A percentile compares a stretch with the other conserved stretches of the same genome.
phyloP scores from a whole-genome alignment of 2,329 filamentous ascomycete genomes.

The Ophiocordyceps camponoti-saundersi region DNA sequence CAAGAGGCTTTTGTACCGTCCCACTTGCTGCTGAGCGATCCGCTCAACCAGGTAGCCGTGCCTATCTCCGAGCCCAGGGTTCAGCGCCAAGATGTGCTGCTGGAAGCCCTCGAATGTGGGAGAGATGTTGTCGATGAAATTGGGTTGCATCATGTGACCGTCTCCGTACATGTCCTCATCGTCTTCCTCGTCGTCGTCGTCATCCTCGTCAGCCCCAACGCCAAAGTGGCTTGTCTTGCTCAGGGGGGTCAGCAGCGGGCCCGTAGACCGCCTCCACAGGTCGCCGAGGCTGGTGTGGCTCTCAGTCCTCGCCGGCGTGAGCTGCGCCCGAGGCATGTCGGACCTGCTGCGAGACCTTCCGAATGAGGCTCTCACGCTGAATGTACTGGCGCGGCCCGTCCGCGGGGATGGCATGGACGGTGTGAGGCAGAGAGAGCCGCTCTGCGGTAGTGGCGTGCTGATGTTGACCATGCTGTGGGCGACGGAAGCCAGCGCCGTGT shows the following conservation, averaged over 20 bases:
- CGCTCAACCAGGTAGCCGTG: slow-evolving; percentile 56
- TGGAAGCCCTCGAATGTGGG: slow-evolving; percentile 65
- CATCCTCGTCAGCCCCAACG: slow-evolving; percentile 8
- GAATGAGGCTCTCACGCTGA: slow-evolving; percentile 30
- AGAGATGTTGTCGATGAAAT: slow-evolving; percentile 48
- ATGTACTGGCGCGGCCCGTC: slow-evolving; percentile 23
- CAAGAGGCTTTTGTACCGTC: slow-evolving; percentile 63
- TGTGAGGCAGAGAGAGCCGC: slow-evolving; percentile 39
- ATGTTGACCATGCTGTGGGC: slow-evolving; percentile 37
- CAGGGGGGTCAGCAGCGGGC: slow-evolving; percentile 33
- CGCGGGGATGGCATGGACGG: slow-evolving; percentile 36
- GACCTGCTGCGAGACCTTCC: slow-evolving; percentile 40
- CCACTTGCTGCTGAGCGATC: slow-evolving; percentile 64
- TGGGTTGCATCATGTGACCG: slow-evolving; percentile 43
- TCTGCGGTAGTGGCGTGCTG: slow-evolving; percentile 37
- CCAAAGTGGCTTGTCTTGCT: slow-evolving; percentile 13
- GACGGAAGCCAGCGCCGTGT: slow-evolving; percentile 40
- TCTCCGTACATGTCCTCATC: slow-evolving; percentile 34
- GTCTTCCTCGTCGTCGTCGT: slow-evolving; percentile 43
- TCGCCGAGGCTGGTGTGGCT: slow-evolving; percentile 27
- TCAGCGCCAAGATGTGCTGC: slow-evolving; percentile 53
- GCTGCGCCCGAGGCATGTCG: slow-evolving; percentile 25
- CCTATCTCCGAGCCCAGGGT: slow-evolving; percentile 45
- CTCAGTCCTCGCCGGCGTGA: slow-evolving; percentile 9
- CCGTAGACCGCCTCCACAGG: slow-evolving; percentile 35